These are phyloP conservation scores for Pseudocercospora pini-densiflorae DNA, from an alignment of 2,329 filamentous ascomycete genomes.

Conservation along the genomic window DNA sequence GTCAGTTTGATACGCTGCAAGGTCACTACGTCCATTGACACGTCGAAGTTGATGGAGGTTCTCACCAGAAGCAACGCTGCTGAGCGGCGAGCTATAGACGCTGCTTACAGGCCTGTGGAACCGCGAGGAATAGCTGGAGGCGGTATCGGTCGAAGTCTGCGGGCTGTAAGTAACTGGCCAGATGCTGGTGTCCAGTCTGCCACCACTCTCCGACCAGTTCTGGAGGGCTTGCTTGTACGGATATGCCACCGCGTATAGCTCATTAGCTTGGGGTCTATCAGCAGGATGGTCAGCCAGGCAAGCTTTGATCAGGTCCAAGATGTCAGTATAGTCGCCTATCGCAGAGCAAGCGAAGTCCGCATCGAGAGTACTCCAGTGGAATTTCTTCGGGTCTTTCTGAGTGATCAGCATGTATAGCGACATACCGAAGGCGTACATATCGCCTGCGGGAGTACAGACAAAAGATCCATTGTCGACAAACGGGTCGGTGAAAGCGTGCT, in stretches of 20 bases:
- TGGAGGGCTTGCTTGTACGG: constrained; percentile 13
- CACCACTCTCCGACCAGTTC: constrained; percentile 11
- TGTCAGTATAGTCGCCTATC: neutral
- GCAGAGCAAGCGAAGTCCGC: constrained; percentile 3
- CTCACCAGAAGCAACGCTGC: neutral
- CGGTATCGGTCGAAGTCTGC: neutral
- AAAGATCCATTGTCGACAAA: neutral
- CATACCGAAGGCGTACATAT: constrained; percentile 34
- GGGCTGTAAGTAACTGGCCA: constrained; percentile 15
- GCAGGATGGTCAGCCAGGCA: constrained; percentile 9
- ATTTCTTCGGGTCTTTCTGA: neutral
- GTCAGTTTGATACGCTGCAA: neutral
- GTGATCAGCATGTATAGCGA: constrained; percentile 30
- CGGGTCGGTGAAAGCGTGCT: constrained; percentile 3
- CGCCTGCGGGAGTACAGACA: constrained; percentile 27
- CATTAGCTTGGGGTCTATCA: constrained; percentile 5
- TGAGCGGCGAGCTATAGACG: neutral
- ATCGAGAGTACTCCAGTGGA: neutral
- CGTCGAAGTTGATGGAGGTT: neutral
- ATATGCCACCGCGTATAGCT: neutral
- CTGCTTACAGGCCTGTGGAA: neutral
- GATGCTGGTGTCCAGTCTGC: neutral
- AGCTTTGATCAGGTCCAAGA: constrained; percentile 7
- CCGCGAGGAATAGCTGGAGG: neutral
- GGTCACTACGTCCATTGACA: neutral